phyloP scores from a whole-genome alignment of 805 yeast genomes.

The Wickerhamiella lipophila region DNA sequence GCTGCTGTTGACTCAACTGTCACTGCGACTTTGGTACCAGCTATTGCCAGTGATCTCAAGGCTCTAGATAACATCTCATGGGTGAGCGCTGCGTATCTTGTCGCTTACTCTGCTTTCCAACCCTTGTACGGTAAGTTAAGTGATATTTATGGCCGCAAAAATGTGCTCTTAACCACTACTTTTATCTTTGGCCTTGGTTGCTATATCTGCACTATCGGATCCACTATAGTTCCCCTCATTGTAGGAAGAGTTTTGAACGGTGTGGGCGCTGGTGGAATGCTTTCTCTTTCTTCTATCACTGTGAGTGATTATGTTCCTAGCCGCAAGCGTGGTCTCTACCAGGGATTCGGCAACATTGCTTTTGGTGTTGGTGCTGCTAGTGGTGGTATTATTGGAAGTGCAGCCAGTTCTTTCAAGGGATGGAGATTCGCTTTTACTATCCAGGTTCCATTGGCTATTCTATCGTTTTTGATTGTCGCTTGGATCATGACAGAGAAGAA shows the following conservation, averaged over 20 bases:
- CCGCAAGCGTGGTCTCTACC: conserved; percentile 66
- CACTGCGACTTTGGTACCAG: conserved; percentile 44
- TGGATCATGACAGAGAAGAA: conserved; percentile 16
- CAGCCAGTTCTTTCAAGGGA: conserved; percentile 39
- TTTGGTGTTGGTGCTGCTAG: conserved; percentile 66
- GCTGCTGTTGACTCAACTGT: conserved; percentile 49
- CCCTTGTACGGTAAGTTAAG: conserved; percentile 60
- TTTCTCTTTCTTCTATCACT: conserved; percentile 60
- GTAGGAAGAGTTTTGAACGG: conserved; percentile 74
- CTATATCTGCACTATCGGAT: conserved; percentile 41
- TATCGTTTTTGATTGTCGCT: conserved; percentile 29
- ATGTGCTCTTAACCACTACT: conserved; percentile 33
- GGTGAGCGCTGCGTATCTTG: conserved; percentile 60
- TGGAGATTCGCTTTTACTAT: conserved; percentile 45
- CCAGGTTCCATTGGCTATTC: conserved; percentile 32
- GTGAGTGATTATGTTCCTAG: conserved; percentile 67
- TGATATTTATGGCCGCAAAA: conserved; percentile 39
- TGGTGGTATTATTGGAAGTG: conserved; percentile 54
- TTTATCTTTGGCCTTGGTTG: conserved; percentile 37
- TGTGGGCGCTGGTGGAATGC: conserved; percentile 84
- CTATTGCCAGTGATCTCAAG: conserved; percentile 47
- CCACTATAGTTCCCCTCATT: conserved; percentile 44
- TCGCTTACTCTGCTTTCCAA: conserved; percentile 62
- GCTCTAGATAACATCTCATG: conserved; percentile 43
- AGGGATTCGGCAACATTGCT: conserved; percentile 66